phyloP scores from a whole-genome alignment of 2,329 filamentous ascomycete genomes.

The Clonostachys rosea region DNA sequence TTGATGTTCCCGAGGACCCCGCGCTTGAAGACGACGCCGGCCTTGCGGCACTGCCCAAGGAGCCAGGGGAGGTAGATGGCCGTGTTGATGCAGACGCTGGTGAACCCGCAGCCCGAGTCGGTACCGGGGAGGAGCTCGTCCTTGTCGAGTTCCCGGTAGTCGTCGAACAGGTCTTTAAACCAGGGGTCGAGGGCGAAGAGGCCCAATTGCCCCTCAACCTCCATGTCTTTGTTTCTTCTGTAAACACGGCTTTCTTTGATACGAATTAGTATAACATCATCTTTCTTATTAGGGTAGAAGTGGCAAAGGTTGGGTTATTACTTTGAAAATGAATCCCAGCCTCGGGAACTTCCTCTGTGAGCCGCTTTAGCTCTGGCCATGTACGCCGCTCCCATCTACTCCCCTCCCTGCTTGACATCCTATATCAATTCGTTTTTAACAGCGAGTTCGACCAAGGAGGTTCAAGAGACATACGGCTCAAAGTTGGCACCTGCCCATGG shows the following conservation, averaged over 20 bases:
- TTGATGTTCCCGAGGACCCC: slow-evolving; percentile 63
- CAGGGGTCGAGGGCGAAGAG: slow-evolving; percentile 64
- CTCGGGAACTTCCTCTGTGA: slow-evolving; percentile 64
- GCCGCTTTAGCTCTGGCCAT: slow-evolving; percentile 56
- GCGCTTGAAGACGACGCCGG: slow-evolving; percentile 65
- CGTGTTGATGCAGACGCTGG: slow-evolving; percentile 87
- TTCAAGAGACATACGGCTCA: slow-evolving; percentile 53
- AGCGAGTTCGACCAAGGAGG: not conserved
- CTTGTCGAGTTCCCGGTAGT: slow-evolving; percentile 60
- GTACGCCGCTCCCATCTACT: slow-evolving; percentile 59
- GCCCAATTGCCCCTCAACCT: slow-evolving; percentile 2
- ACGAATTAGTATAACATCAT: too few species aligned
- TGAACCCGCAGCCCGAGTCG: slow-evolving; percentile 72
- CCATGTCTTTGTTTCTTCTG: slow-evolving; percentile 49
- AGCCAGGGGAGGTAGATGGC: slow-evolving; percentile 86
- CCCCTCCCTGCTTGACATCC: slow-evolving; percentile 35
- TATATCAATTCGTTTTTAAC: slow-evolving; percentile 10
- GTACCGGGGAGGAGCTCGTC: slow-evolving; percentile 58
- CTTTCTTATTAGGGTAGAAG: too few species aligned
- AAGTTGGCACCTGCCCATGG: slow-evolving; percentile 86
- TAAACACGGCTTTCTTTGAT: too few species aligned
- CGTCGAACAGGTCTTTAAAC: slow-evolving; percentile 67
- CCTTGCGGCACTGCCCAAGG: slow-evolving; percentile 70
- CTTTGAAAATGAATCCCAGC: slow-evolving; percentile 78
- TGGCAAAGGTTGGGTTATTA: slow-evolving; percentile 14